These are phyloP conservation scores for Beauveria sp. DNA, from an alignment of 2,329 filamentous ascomycete genomes.

Conservation along the genomic window DNA sequence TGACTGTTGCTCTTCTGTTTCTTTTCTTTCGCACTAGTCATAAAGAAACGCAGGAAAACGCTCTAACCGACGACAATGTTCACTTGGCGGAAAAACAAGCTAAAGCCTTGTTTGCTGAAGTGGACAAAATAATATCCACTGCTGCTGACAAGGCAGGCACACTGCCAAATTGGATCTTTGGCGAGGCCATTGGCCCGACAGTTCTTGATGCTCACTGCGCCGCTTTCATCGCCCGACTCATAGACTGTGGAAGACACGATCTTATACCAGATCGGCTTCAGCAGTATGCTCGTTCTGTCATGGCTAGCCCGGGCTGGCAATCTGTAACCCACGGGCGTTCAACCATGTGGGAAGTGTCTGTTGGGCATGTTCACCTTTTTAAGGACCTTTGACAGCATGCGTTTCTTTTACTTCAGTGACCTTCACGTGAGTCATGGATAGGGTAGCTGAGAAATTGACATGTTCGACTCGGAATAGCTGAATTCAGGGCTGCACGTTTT, in stretches of 20 bases:
- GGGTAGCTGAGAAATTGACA: no score
- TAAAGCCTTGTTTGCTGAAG: background rate
- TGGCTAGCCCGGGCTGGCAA: background rate
- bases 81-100: background rate
- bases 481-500: no score
- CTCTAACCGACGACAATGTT: background rate
- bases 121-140: no score
- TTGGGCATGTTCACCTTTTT: background rate
- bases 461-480: no score
- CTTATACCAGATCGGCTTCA: background rate
- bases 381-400: no score
- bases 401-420: background rate
- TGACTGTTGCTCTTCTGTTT: no score
- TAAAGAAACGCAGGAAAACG: background rate
- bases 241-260: constrained; percentile 1
- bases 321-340: background rate
- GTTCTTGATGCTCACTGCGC: constrained; percentile 1
- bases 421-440: no score
- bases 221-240: background rate
- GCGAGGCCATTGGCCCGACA: background rate
- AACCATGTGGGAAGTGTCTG: constrained; percentile 1
- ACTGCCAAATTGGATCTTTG: background rate
- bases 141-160: no score
- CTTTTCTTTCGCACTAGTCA: background rate
- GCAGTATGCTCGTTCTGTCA: background rate